These are phyloP conservation scores for Prunus campanulata DNA, from an alignment of 306 rosid genomes.

Conservation along the genomic window DNA sequence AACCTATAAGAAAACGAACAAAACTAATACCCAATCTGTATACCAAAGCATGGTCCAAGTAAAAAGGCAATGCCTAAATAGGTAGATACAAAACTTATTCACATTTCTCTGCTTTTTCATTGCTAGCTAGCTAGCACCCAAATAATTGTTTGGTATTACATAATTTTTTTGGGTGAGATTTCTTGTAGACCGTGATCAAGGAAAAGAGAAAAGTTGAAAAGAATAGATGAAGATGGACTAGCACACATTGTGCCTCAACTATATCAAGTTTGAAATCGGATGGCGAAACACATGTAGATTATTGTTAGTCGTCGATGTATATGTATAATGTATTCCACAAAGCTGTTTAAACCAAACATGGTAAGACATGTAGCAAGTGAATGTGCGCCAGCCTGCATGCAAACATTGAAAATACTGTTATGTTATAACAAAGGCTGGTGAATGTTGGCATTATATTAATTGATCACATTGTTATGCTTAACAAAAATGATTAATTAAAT, in stretches of 20 bases:
- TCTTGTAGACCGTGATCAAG: background rate
- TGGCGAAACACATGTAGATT: background rate
- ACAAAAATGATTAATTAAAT: background rate
- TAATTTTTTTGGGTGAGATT: background rate
- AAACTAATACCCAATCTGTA: slow-evolving; percentile 27
- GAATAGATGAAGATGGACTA: background rate
- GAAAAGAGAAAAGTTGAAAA: background rate
- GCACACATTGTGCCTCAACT: background rate
- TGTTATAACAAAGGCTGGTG: background rate
- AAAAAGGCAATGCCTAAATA: slow-evolving; percentile 11
- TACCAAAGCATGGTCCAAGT: slow-evolving; percentile 21
- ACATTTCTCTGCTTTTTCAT: slow-evolving; percentile 27
- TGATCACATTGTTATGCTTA: background rate
- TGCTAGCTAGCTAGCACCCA: slow-evolving; percentile 15
- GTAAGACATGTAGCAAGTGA: background rate
- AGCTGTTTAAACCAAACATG: background rate
- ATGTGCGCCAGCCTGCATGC: background rate
- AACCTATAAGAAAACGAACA: slow-evolving; percentile 26
- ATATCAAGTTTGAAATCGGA: background rate
- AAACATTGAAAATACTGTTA: background rate
- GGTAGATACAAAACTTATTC: slow-evolving; percentile 19
- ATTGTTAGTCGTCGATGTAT: background rate
- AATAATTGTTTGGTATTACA: background rate
- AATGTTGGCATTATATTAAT: background rate
- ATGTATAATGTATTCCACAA: background rate